Percentiles rank a stretch among this genome's conserved stretches.
Conservation (phyloP, 2,329 filamentous ascomycete species). For the Septoria linicola region DNA sequence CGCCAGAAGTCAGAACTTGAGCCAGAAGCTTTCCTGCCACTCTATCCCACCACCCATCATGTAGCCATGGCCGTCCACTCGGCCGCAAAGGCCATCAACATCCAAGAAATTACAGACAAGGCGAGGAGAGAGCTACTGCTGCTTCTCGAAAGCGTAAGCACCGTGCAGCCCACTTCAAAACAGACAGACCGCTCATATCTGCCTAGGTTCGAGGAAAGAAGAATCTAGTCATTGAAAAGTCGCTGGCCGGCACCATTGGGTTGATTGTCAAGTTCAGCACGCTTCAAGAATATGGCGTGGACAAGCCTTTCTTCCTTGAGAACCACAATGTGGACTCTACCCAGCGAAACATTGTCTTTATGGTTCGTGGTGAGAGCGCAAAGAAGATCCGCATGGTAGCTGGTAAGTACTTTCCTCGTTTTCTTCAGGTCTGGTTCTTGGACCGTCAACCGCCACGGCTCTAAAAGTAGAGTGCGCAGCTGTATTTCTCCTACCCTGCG, state of each 20-base stretch:
- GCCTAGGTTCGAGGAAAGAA: conserved; percentile 93
- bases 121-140: conserved; percentile 85
- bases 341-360: conserved; percentile 92
- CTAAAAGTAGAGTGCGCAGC: conserved; percentile 63
- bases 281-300: conserved; percentile 93
- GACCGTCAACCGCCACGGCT: conserved; percentile 41
- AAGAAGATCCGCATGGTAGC: conserved; percentile 82
- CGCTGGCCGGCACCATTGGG: conserved; percentile 83
- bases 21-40: conserved; percentile 6
- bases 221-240: conserved; percentile 90
- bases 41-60: conserved; percentile 26
- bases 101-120: conserved; percentile 73
- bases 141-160: conserved; percentile 91
- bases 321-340: conserved; percentile 93
- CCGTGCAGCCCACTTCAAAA: conserved; percentile 34
- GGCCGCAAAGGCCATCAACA: conserved; percentile 67
- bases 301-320: conserved; percentile 95
- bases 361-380: conserved; percentile 85
- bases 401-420: conserved; percentile 57
- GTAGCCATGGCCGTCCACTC: conserved; percentile 41
- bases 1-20: no score
- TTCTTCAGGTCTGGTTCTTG: conserved; percentile 3
- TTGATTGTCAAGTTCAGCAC: conserved; percentile 93
- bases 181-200: conserved; percentile 19
- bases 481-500: conserved; percentile 50